Evolutionary conservation across 228 moss, liverwort and hornwort species (phyloP), one percentile per base, ranked within the genome.

Genomic region (Sphagnum fallax): DNA sequence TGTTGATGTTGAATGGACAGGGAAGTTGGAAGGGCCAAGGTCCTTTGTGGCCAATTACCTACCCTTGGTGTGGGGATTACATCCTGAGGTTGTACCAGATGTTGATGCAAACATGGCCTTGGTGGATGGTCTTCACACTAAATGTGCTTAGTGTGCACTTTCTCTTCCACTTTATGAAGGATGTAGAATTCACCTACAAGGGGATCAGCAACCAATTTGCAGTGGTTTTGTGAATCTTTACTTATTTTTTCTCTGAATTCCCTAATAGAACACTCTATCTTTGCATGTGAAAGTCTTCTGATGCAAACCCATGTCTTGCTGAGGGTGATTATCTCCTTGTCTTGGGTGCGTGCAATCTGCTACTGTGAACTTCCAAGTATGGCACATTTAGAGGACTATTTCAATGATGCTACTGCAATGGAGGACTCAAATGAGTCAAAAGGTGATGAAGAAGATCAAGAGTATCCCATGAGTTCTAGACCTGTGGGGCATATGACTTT

Each of bases 321-420:
- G 11, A 11, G 48, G 13, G 49, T 5, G 47, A 5, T 10, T 6
- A 12, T 15, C 65, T 65, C 13, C 47, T n/a, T 12, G 6, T 65
- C 48, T 47, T 32, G 32, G 2, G 32, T 32, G 32, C 2, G 32
- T 32, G 32, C 32, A 32, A 32, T 32, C 32, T 32, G 32, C 32
- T 32, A 32, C 32, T 32, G 32, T 32, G 32, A 32, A 32, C 15
- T 5, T 59, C 11, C 64, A 63, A 71, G 52, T 32, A 50, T 62
- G 51, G 10, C 6, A 10, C 77, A 62, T 89, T 80, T 80, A 88
- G 98, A 90, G 61, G 98, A 98, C 48, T 97, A 87, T 78, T 91
- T 93, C 11, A 93, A 93, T 72, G 97, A 97, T 82, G 88, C 93
- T 4, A 93, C 93, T 51, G 77, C 91, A 11, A 77, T 97, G 84